phyloP scores from a whole-genome alignment of 306 rosid genomes.

The Abrus precatorius region DNA sequence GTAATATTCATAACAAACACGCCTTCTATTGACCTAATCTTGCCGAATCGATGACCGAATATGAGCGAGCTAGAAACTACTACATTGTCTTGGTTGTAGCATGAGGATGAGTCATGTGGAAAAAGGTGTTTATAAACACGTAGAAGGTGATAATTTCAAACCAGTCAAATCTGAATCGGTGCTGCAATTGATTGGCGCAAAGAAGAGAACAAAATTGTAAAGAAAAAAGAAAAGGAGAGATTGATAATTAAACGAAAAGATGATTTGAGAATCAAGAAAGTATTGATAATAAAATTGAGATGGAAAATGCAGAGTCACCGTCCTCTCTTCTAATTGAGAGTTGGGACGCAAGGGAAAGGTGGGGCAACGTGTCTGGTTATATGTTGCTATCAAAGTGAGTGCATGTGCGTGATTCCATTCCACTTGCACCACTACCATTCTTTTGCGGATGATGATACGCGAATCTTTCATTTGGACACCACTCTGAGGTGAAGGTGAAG shows the following conservation, averaged over 20 bases:
- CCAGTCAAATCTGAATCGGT: not conserved
- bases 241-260: not conserved
- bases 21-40: too few species aligned
- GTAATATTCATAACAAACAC: too few species aligned
- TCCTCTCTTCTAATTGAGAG: not conserved
- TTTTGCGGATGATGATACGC: slow-evolving; percentile 1
- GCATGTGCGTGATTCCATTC: slow-evolving; percentile 32
- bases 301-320: not conserved
- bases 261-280: slow-evolving; percentile 18
- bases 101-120: not conserved
- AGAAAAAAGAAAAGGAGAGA: not conserved
- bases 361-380: slow-evolving; percentile 35
- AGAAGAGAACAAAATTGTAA: not conserved
- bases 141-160: not conserved
- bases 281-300: not conserved
- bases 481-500: not conserved
- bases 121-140: slow-evolving; percentile 22
- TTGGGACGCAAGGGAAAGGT: not conserved
- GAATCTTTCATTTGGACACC: slow-evolving; percentile 25
- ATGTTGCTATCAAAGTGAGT: slow-evolving; percentile 27
- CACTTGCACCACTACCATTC: not conserved
- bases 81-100: not conserved
- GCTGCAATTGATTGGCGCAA: slow-evolving; percentile 5
- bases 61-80: not conserved
- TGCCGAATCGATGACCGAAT: not conserved